Conservation (phyloP, 1,284 basidiomycete species). For the Fomitopsis palustris region DNA sequence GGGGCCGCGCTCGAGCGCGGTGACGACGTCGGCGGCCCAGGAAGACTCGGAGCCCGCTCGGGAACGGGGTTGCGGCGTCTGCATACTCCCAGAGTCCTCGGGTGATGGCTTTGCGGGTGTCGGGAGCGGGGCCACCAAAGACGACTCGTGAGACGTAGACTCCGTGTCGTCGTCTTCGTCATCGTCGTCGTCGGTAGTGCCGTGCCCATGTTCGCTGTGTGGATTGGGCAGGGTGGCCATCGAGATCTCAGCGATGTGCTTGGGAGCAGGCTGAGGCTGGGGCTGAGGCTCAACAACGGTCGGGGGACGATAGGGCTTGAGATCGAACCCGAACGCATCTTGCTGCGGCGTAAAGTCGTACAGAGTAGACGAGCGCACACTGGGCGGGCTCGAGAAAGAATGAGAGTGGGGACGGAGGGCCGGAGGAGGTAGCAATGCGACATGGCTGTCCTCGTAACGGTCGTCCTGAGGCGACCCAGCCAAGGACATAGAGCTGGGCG, state of each 20-base stretch:
- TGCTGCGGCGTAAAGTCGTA: conserved; percentile 5
- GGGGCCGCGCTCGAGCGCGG: conserved; percentile 1
- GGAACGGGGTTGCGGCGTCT: background rate
- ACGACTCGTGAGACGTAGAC: background rate
- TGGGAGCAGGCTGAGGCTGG: background rate
- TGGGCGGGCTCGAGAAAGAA: conserved; percentile 2
- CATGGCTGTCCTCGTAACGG: background rate
- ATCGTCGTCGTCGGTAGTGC: background rate
- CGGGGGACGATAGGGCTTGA: background rate
- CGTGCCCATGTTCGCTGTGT: conserved; percentile 4
- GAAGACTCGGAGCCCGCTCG: background rate
- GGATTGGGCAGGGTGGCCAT: conserved; percentile 5
- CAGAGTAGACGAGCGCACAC: conserved; percentile 7
- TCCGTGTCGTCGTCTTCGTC: background rate
- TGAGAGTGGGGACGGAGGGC: conserved; percentile 5
- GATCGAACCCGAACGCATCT: background rate
- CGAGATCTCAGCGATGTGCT: background rate
- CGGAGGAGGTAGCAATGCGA: background rate
- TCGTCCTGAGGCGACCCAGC: background rate
- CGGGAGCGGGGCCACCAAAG: background rate
- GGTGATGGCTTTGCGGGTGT: background rate
- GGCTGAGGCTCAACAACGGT: background rate
- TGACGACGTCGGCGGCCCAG: conserved; percentile 1
- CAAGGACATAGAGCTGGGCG: background rate
- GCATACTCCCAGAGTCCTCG: background rate